Percentiles rank a stretch among this genome's conserved stretches.
These are phyloP conservation scores for Barnettozyma hawaiiensis DNA, from an alignment of 1,139 yeast genomes.

Conservation along the genomic window DNA sequence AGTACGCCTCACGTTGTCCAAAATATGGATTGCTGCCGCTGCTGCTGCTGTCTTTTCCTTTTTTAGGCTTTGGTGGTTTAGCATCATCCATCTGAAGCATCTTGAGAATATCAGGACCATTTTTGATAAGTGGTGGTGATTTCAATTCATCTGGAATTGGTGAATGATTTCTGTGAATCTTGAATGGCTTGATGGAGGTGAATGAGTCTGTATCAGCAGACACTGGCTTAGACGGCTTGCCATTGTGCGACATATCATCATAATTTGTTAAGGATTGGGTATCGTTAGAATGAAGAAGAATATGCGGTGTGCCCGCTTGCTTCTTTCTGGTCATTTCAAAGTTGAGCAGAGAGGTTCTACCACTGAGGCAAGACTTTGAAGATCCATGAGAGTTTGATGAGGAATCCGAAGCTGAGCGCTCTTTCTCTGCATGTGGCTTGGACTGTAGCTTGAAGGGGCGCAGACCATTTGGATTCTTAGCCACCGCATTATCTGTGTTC, in stretches of 20 bases:
- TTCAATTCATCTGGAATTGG: not conserved
- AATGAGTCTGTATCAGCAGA: not conserved
- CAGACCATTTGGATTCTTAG: not conserved
- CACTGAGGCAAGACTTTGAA: conserved; percentile 6
- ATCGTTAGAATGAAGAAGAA: conserved; percentile 4
- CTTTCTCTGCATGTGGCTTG: not conserved
- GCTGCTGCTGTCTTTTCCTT: not conserved
- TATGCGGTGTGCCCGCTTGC: conserved; percentile 13
- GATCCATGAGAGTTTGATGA: conserved; percentile 6
- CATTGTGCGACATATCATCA: not conserved
- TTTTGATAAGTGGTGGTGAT: not conserved
- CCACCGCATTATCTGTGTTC: not conserved
- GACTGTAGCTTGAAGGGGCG: conserved; percentile 6
- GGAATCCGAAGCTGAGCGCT: conserved; percentile 5
- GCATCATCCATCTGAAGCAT: not conserved
- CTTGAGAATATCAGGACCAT: conserved; percentile 6
- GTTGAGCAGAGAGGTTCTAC: conserved; percentile 13
- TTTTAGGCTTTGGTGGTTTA: not conserved
- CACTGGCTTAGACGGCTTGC: not conserved
- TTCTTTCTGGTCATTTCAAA: conserved; percentile 23
- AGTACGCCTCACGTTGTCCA: not conserved
- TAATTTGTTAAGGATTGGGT: not conserved
- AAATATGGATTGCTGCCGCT: not conserved
- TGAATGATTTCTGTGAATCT: not conserved
- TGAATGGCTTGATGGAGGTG: conserved; percentile 1